Base-by-base conservation (phyloP, 768 basidiomycete genomes). In the Myochromella boudieri region DNA sequence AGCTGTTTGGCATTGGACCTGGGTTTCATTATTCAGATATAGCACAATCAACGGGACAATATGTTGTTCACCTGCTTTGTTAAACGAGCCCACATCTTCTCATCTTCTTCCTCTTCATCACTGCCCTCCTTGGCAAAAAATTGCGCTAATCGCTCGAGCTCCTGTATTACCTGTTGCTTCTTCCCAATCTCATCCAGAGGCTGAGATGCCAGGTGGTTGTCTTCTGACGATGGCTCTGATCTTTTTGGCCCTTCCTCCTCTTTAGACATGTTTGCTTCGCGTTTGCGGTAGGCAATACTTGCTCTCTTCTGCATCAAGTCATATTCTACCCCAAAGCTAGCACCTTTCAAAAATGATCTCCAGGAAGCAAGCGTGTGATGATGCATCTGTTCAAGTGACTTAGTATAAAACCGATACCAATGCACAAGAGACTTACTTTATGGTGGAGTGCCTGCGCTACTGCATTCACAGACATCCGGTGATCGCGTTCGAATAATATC, bases 351-450 rank as follows among this genome's bases (percentile, higher is more conserved):
- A 37, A 74, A 69, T n/a, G 56, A 58, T 25, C 44, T 53, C 84
- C 84, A 87, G 11, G 83, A 84, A 6, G 26, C 58, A 4, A 54
- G 10, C 2, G 70, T 55, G 59, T 87, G 87, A 52, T 82, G 76
- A 21, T 82, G 77, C 69, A 87, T 69, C 87, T 88, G 46, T 9
- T 33, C 37, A 43, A 21, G 45, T 26, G 31, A 12, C 45, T 55
- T 38, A 46, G 24, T 7, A 14, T 12, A 14, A 40, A 22, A 21
- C 9, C n/a, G 27, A 33, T 17, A 15, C 9, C 48, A 31, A 14
- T 27, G 17, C 6, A n/a, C 4, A 20, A 12, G 28, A 24, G 14
- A 42, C 64, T 24, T 43, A 81, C 85, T 70, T 82, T 81, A 38
- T 59, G 51, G 48, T 71, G 53, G 11, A 84, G 43, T 29, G 65